phyloP scores from a whole-genome alignment of 2,329 filamentous ascomycete genomes.

The Coniochaeta sp. region DNA sequence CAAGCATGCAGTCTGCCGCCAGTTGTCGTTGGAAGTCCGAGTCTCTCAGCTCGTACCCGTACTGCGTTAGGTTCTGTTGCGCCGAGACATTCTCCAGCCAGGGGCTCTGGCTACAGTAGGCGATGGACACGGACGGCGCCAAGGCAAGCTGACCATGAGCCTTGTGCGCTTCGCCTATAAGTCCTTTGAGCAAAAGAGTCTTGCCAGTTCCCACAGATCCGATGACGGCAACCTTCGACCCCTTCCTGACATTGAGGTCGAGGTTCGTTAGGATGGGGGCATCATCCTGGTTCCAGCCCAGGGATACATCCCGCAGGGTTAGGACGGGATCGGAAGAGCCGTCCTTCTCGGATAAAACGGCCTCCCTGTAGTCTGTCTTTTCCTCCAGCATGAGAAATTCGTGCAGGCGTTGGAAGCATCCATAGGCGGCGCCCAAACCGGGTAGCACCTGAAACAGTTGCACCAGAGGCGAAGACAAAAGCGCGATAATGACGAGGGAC shows the following conservation, averaged over 20 bases:
- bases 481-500: no score
- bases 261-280: background rate
- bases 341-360: no score
- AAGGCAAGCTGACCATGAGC: background rate
- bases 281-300: background rate
- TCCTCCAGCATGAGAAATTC: no score
- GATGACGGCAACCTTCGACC: background rate
- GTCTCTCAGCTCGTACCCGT: no score
- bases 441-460: no score
- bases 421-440: no score
- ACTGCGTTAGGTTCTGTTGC: no score
- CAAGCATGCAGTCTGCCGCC: no score
- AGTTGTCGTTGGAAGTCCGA: no score
- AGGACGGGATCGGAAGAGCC: background rate
- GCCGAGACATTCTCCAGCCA: background rate
- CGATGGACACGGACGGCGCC: background rate
- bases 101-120: background rate
- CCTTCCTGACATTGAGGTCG: background rate
- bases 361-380: no score
- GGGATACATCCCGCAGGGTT: background rate
- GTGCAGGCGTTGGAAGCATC: no score
- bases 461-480: no score
- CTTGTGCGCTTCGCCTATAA: background rate
- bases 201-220: background rate
- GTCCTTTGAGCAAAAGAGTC: background rate